These are phyloP conservation scores for Babesia sp. DNA, from an alignment of 169 alveolate genomes.

Conservation along the genomic window DNA sequence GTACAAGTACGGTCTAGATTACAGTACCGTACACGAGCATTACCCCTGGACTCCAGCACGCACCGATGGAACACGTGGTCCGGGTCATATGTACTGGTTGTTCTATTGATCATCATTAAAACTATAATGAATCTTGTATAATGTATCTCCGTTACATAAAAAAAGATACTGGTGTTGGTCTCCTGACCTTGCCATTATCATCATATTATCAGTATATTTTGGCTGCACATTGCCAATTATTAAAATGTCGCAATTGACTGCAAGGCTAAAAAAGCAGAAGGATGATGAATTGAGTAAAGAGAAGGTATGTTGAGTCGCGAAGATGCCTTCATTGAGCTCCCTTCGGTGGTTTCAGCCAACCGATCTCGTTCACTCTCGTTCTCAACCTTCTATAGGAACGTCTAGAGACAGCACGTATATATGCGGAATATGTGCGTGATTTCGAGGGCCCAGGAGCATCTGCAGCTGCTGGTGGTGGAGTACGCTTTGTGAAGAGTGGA, in stretches of 20 bases:
- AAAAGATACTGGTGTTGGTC: not conserved
- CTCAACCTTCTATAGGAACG: no score
- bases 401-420: slow-evolving; percentile 54
- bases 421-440: slow-evolving; percentile 54
- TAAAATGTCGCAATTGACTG: slow-evolving; percentile 23
- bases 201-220: not conserved
- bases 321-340: not conserved
- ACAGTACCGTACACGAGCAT: slow-evolving; percentile 75
- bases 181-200: not conserved
- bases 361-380: not conserved
- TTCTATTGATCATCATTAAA: slow-evolving; percentile 40
- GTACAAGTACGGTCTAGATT: slow-evolving; percentile 66
- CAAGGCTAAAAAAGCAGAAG: slow-evolving; percentile 53
- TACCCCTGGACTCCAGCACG: slow-evolving; percentile 85
- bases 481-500: slow-evolving; percentile 3
- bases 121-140: no score
- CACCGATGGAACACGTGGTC: slow-evolving; percentile 79
- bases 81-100: slow-evolving; percentile 78
- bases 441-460: slow-evolving; percentile 35
- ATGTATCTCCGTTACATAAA: no score
- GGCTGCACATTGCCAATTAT: not conserved
- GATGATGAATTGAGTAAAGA: slow-evolving; percentile 46
- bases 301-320: slow-evolving; percentile 14
- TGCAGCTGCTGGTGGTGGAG: not conserved
- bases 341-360: not conserved